A percentile compares a stretch with the other conserved stretches of the same genome.
These are phyloP conservation scores for Phylloboletellus chloephorus DNA, from an alignment of 1,284 basidiomycete species.

Conservation along the genomic window DNA sequence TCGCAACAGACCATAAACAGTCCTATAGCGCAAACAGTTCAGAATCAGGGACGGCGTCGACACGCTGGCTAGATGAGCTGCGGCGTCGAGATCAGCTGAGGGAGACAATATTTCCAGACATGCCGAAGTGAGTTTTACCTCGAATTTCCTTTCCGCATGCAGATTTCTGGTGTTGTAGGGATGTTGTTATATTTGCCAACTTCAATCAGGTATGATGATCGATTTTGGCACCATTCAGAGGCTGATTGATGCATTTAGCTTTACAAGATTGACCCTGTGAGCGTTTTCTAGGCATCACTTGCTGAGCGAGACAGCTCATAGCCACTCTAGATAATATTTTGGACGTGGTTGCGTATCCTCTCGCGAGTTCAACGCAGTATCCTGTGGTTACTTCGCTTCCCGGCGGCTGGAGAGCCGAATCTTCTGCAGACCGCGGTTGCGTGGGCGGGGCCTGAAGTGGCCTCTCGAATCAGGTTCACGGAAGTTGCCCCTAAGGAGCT, in stretches of 20 bases:
- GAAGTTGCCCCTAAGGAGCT: conserved; percentile 51
- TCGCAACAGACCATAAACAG: conserved; percentile 60
- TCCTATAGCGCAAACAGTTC: conserved; percentile 28
- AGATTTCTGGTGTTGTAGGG: conserved; percentile 24
- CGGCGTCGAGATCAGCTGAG: conserved; percentile 42
- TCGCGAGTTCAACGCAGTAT: conserved; percentile 48
- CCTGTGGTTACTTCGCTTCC: conserved; percentile 60
- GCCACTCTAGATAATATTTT: conserved; percentile 40
- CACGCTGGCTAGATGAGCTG: conserved; percentile 47
- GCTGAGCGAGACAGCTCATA: conserved; percentile 5
- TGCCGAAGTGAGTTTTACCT: conserved; percentile 38
- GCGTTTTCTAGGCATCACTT: conserved; percentile 7
- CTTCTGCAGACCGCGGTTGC: conserved; percentile 43
- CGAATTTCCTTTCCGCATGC: background rate
- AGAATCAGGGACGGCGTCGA: conserved; percentile 17
- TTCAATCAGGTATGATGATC: conserved; percentile 49
- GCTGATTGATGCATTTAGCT: conserved; percentile 33
- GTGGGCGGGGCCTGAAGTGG: conserved; percentile 53
- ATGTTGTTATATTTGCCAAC: conserved; percentile 55
- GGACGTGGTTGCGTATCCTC: conserved; percentile 53
- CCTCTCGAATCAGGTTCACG: conserved; percentile 51
- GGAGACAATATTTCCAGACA: conserved; percentile 41
- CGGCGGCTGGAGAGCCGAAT: conserved; percentile 50
- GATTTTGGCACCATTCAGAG: conserved; percentile 5
- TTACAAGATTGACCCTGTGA: conserved; percentile 52